Base-by-base conservation (phyloP, 108 stramenopile species). In the Cyclotella distinguenda region DNA sequence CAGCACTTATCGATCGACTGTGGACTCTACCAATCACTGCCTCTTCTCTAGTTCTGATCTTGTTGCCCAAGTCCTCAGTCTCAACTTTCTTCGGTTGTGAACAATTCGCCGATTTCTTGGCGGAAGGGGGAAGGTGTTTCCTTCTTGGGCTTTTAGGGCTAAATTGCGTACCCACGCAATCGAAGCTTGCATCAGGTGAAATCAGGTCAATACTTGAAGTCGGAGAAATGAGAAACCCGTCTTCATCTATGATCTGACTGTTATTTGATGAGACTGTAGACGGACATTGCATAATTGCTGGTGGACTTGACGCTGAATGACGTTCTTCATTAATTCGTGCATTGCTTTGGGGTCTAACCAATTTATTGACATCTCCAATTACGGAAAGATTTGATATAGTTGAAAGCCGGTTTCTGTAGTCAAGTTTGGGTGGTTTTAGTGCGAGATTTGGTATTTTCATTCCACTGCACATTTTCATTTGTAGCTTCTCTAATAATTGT, bases 241-340 rank as follows among this genome's bases (percentile, higher is more conserved):
- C 26, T 44, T 59, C 42, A 13, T 59, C 58, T 34, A 59, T 59
- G 22, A 59, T 19, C 18, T 59, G 58, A 28, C 40, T 59, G 23
- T 40, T 43, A 16, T 26, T 59, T 16, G 40, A 43, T 44, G 58
- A 59, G 13, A 59, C 38, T 33, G 28, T 42, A 13, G 58, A 59
- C 1, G 58, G 27, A 12, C 27, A 43, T 4, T 30, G 3, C 8
- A 33, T n/a, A 43, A 43, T 59, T 30, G 58, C 38, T 34, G 58
- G 40, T 15, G 51, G 31, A 30, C 11, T 25, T 23, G 40, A 43
- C 9, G 13, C 7, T 11, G 39, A 16, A 36, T 42, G 40, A 5
- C 3, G 11, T 11, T 48, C 47, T 23, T 11, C 6, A 23, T 21
- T 48, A 22, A 25, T 48, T 18, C 19, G 40, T 19, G 1, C 19